Conservation (phyloP, 2,329 filamentous ascomycete species). For the Tolypocladium sp. region DNA sequence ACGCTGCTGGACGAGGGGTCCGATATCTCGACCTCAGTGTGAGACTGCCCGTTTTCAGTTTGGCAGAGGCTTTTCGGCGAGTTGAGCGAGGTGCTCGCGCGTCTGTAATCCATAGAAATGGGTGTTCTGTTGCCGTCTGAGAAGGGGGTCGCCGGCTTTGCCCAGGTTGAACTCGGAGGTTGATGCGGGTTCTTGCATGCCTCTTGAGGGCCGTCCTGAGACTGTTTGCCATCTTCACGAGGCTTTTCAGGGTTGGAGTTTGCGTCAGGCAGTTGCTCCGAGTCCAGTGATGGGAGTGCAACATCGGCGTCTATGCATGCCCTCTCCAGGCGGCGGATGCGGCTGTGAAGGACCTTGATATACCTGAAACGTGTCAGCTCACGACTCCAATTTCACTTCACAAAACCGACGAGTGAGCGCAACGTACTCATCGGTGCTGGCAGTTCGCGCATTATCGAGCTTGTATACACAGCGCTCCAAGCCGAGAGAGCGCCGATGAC, state of each 20-base stretch:
- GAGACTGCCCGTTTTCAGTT: not conserved
- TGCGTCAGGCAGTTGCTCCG: not conserved
- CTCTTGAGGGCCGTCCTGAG: not conserved
- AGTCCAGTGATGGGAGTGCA: not conserved
- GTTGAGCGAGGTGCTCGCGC: not conserved
- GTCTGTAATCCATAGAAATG: not conserved
- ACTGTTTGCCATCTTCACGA: not conserved
- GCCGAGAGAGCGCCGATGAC: not conserved
- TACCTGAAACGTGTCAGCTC: not conserved
- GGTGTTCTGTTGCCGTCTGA: not conserved
- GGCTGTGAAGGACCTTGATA: not conserved
- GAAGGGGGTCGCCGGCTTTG: not conserved
- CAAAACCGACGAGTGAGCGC: not conserved
- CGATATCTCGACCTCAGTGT: not conserved
- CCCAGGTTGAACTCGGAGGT: not conserved
- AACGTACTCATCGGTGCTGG: not conserved
- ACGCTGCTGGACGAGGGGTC: slow-evolving; percentile 10
- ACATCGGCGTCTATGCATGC: not conserved
- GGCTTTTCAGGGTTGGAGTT: too few relatives aligned
- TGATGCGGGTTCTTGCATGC: not conserved
- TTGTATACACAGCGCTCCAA: not conserved
- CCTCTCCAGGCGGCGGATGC: not conserved
- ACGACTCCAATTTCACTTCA: not conserved
- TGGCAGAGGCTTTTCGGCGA: not conserved
- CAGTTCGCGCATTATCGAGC: not conserved